Base-by-base conservation (phyloP, 1,284 basidiomycete genomes). In the Ceratobasidium sp. region DNA sequence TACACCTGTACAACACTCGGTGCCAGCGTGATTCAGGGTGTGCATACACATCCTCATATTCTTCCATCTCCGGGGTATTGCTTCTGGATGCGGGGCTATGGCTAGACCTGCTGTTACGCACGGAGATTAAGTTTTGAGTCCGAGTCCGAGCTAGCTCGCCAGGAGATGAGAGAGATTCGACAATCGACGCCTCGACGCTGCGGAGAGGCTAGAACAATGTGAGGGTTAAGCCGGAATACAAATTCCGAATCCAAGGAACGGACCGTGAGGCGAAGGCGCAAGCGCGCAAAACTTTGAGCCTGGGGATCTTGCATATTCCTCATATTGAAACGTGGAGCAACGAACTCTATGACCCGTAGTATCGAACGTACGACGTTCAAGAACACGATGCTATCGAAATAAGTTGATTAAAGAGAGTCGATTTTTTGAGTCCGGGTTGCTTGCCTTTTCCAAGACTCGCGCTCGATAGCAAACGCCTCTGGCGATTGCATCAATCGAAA, bases 291-390 rank as follows among this genome's bases (percentile, higher is more conserved):
- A 9, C 36, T 43, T 30, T 67, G 64, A 18, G 64, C 53, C 5
- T 16, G 3, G 34, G 36, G n/a, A 23, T 67, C 64, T 23, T 36
- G 48, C 4, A 48, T 48, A 34, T 67, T 53, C 14, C 43, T n/a
- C 26, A 67, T 30, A n/a, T 67, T 55, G 36, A 67, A 67, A 16
- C 43, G 48, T 16, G 64, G 64, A 9, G 48, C 18, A 16, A 71
- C 59, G 6, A 64, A 50, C 21, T 71, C 70, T 30, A 74, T 50
- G 16, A 74, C 39, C n/a, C 59, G 58, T 28, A 71, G 57, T 26
- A 74, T 58, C 28, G 73, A 74, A 21, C 73, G 73, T 32, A 74
- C 67, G 30, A 74, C 67, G 58, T 74, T 74, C 41, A 74, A 55
- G 59, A 71, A 74, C 18, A 74, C 60, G 59, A 74, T 70, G 32